Conservation (phyloP, 1,284 basidiomycete genomes). For the Coniferiporia weirii region DNA sequence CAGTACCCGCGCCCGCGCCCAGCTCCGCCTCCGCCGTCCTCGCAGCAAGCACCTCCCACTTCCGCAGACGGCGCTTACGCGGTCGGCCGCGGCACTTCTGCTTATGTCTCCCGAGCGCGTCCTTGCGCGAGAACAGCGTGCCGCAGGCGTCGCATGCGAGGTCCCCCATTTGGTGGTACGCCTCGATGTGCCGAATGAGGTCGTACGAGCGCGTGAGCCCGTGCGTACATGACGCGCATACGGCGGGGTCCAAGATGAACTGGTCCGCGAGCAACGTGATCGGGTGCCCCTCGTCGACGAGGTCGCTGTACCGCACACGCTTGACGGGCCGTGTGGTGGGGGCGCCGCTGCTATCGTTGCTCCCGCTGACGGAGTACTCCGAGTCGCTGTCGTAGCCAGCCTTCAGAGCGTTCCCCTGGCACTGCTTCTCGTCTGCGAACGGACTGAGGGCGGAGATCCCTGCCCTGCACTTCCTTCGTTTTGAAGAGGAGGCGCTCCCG, state of each 20-base stretch:
- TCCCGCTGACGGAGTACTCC: not conserved
- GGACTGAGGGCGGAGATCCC: too few species aligned
- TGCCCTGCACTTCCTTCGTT: too few species aligned
- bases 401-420: not conserved
- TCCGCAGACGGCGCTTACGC: constrained; percentile 3
- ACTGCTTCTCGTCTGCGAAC: not conserved
- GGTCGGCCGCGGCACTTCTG: not conserved
- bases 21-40: not conserved
- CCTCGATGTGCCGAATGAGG: not conserved
- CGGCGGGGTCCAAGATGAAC: not conserved
- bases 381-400: not conserved
- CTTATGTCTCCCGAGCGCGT: constrained; percentile 5
- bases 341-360: not conserved
- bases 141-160: not conserved
- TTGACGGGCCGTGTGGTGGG: not conserved
- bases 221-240: not conserved
- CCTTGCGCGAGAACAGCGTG: constrained; percentile 2
- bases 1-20: not conserved
- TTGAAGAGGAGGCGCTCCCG: too few species aligned
- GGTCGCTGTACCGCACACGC: not conserved
- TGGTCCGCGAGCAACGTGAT: not conserved
- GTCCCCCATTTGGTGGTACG: not conserved
- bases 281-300: not conserved
- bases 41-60: constrained; percentile 4
- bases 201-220: constrained; percentile 3